These are phyloP conservation scores for Trichoderma sp. DNA, from an alignment of 2,329 filamentous ascomycete genomes.

Conservation along the genomic window DNA sequence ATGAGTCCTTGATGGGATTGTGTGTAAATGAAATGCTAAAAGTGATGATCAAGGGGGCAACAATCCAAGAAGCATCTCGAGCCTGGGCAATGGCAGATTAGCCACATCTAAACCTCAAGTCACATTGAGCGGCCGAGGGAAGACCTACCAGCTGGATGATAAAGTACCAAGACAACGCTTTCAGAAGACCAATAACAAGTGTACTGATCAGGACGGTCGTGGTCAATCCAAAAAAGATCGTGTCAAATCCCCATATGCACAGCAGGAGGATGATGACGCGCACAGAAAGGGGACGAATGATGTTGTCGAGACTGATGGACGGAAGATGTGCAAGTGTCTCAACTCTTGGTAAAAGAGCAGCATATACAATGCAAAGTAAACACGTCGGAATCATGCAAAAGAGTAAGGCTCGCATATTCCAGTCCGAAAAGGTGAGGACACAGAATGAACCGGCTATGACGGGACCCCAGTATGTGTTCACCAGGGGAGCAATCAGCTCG, in stretches of 20 bases:
- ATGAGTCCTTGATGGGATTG: slow-evolving; percentile 37
- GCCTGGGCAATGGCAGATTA: slow-evolving; percentile 33
- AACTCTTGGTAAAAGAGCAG: slow-evolving; percentile 30
- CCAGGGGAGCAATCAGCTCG: neutral
- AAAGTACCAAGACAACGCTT: slow-evolving; percentile 44
- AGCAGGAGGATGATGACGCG: slow-evolving; percentile 32
- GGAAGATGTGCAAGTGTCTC: neutral
- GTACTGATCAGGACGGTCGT: slow-evolving; percentile 28
- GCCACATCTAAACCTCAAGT: rapidly evolving
- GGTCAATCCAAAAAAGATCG: slow-evolving; percentile 34
- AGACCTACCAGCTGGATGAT: slow-evolving; percentile 38
- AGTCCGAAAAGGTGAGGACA: slow-evolving; percentile 35
- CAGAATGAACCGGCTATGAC: slow-evolving; percentile 7
- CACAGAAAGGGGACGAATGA: slow-evolving; percentile 34
- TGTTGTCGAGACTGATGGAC: slow-evolving; percentile 35
- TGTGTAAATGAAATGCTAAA: slow-evolving; percentile 40
- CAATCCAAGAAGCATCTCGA: slow-evolving; percentile 39
- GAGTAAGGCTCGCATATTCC: slow-evolving; percentile 32
- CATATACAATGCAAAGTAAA: slow-evolving; percentile 39
- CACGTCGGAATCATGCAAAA: slow-evolving; percentile 37
- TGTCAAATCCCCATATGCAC: slow-evolving; percentile 30
- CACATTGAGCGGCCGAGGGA: neutral
- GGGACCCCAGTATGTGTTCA: slow-evolving; percentile 13
- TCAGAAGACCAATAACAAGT: slow-evolving; percentile 36
- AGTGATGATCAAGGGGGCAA: slow-evolving; percentile 36